Conservation (phyloP, 495 filamentous ascomycete species). For the Platismatia glauca region DNA sequence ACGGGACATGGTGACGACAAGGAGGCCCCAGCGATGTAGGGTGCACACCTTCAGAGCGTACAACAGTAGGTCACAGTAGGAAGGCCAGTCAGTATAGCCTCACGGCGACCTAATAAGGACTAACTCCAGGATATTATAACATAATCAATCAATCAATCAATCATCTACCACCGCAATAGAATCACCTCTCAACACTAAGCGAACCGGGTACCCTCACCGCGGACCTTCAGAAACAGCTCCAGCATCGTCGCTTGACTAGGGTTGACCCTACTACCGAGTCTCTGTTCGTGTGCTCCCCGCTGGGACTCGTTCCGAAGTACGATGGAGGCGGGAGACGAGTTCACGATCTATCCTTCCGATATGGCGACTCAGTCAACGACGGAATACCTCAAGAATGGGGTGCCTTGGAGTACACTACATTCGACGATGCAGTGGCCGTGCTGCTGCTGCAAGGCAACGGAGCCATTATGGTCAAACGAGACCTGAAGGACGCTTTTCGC, state of each 20-base stretch:
- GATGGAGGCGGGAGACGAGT: not conserved
- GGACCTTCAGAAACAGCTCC: not conserved
- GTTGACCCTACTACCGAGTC: not conserved
- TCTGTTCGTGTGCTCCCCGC: not conserved
- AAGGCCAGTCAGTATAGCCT: no score
- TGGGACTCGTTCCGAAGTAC: not conserved
- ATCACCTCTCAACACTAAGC: not conserved
- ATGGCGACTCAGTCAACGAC: not conserved
- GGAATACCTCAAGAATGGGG: not conserved
- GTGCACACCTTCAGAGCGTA: no score
- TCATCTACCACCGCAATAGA: not conserved
- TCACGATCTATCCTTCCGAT: not conserved
- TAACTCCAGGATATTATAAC: no score
- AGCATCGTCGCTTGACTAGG: not conserved
- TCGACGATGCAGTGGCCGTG: not conserved
- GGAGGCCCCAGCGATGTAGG: no score
- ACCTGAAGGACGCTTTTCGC: not conserved
- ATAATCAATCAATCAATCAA: no score
- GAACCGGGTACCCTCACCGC: not conserved
- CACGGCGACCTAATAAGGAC: no score
- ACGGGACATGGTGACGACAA: no score
- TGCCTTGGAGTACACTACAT: not conserved
- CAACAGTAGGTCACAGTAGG: no score
- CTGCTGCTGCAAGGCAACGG: not conserved
- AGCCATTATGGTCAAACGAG: not conserved